phyloP scores from a whole-genome alignment of 768 basidiomycete species.

The Collybiopsis confluens region DNA sequence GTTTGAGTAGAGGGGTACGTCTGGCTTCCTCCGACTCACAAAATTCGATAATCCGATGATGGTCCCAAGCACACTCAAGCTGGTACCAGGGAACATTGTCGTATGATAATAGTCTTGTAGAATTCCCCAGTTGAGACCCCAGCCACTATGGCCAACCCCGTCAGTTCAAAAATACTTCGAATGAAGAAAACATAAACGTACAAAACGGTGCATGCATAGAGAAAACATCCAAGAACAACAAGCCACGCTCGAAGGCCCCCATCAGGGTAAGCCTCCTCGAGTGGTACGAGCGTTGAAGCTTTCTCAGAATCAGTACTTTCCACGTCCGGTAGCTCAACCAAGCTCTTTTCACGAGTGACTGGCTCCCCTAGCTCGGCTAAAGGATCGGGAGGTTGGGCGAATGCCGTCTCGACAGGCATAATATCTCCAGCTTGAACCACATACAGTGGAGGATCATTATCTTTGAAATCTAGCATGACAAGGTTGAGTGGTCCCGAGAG shows the following conservation, averaged over 20 bases:
- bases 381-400: neutral
- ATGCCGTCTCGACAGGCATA: conserved; percentile 4
- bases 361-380: neutral
- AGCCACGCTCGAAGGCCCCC: conserved; percentile 26
- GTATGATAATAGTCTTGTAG: conserved; percentile 27
- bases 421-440: conserved; percentile 2
- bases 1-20: neutral
- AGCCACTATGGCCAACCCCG: too few species aligned
- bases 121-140: conserved; percentile 25
- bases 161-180: too few species aligned
- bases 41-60: conserved; percentile 2
- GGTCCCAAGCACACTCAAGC: neutral
- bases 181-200: conserved; percentile 7
- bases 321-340: too few species aligned
- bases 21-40: neutral
- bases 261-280: conserved; percentile 22
- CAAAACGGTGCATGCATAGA: conserved; percentile 24
- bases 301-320: neutral
- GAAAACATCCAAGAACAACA: conserved; percentile 27
- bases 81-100: conserved; percentile 12
- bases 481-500: too few species aligned
- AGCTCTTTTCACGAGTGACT: conserved; percentile 1
- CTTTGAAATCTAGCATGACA: neutral
- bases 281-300: neutral
- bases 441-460: neutral